Conservation (phyloP, 148 eudicot genomes). For the Camellia sinensis region DNA sequence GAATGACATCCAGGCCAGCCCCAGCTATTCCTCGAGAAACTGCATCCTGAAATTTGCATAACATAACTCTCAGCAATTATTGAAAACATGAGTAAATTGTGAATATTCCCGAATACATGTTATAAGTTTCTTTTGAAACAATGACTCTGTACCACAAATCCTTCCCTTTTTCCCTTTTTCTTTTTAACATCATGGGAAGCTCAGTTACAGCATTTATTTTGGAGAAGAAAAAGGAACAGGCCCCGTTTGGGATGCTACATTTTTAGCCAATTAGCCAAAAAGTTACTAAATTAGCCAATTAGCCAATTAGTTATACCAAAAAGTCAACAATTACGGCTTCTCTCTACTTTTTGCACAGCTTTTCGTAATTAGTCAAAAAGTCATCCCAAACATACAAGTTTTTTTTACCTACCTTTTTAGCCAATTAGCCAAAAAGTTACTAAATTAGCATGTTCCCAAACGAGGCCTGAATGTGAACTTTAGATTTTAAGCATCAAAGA, state of each 20-base stretch:
- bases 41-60: constrained; percentile 72
- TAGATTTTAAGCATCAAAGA: not conserved
- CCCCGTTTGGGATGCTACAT: too few relatives aligned
- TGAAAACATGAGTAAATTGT: not conserved
- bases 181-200: not conserved
- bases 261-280: too few relatives aligned
- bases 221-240: not conserved
- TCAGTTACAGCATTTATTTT: not conserved
- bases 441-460: too few relatives aligned
- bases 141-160: not conserved
- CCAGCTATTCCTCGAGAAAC: constrained; percentile 84
- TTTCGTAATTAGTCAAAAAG: too few relatives aligned
- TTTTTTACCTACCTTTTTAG: too few relatives aligned
- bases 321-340: too few relatives aligned
- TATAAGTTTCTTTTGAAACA: not conserved
- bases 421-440: too few relatives aligned
- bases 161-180: not conserved
- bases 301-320: too few relatives aligned
- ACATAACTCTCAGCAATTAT: constrained; percentile 2
- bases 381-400: too few relatives aligned
- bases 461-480: not conserved
- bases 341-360: too few relatives aligned
- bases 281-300: too few relatives aligned
- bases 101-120: not conserved
- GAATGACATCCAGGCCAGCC: constrained; percentile 76